phyloP scores from a whole-genome alignment of 2,329 filamentous ascomycete species.

The Calonectria pseudoreteaudii region DNA sequence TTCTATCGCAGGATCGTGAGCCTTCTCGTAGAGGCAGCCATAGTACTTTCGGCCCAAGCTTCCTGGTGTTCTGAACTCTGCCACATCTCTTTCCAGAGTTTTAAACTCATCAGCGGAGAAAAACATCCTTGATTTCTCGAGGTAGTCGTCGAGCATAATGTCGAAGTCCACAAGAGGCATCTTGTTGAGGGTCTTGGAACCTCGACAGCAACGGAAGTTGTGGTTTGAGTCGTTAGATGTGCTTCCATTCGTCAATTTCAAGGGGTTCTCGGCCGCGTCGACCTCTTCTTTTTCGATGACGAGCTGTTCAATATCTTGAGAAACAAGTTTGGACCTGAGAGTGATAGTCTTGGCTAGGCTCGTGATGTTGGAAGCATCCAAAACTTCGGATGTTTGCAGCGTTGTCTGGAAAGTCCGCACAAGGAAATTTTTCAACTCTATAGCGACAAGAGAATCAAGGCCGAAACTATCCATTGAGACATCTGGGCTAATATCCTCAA shows the following conservation, averaged over 20 bases:
- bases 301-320: background rate
- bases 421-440: slow-evolving; percentile 33
- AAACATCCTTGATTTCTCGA: slow-evolving; percentile 24
- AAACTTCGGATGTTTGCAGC: slow-evolving; percentile 30
- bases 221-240: slow-evolving; percentile 7
- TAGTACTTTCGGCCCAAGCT: slow-evolving; percentile 27
- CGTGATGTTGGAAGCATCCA: slow-evolving; percentile 23
- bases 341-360: slow-evolving; percentile 25
- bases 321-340: slow-evolving; percentile 21
- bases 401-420: slow-evolving; percentile 24
- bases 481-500: slow-evolving; percentile 26
- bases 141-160: slow-evolving; percentile 23
- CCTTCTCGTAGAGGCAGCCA: slow-evolving; percentile 12
- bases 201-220: slow-evolving; percentile 25
- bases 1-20: slow-evolving; percentile 23
- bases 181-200: slow-evolving; percentile 21
- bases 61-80: slow-evolving; percentile 16
- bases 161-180: slow-evolving; percentile 27
- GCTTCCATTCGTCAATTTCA: background rate
- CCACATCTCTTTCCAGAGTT: slow-evolving; percentile 22
- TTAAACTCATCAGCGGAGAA: slow-evolving; percentile 21
- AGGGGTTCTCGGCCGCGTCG: background rate
- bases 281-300: slow-evolving; percentile 10
- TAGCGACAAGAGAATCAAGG: slow-evolving; percentile 32
- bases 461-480: slow-evolving; percentile 27